These are phyloP conservation scores for Irpex sp. DNA, from an alignment of 1,284 basidiomycete species.

Conservation along the genomic window DNA sequence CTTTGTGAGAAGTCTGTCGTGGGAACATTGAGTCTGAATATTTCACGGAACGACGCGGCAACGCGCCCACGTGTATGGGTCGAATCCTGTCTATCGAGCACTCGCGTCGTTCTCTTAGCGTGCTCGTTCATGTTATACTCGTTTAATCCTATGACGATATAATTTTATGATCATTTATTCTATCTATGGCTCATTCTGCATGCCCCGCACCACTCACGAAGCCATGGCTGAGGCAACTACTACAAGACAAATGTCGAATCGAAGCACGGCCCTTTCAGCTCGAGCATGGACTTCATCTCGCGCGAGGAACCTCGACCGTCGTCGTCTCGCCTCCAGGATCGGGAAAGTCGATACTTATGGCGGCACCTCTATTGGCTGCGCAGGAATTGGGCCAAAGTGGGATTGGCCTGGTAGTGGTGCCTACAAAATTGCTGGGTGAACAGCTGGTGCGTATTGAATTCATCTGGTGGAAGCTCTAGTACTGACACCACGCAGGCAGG, in stretches of 20 bases:
- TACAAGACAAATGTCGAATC: background rate
- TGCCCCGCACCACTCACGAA: background rate
- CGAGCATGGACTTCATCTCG: background rate
- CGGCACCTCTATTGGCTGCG: constrained; percentile 1
- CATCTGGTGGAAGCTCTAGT: background rate
- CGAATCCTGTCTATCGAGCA: no score
- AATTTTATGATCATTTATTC: no score
- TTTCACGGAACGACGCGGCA: no score
- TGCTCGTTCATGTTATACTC: no score
- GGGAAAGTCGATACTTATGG: constrained; percentile 2
- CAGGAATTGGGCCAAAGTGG: background rate
- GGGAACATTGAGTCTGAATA: no score
- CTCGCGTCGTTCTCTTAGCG: no score
- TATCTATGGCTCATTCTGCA: no score
- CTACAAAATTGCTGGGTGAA: constrained; percentile 1
- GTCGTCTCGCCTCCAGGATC: background rate
- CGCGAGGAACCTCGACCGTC: background rate
- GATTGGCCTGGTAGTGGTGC: background rate
- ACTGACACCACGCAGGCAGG: background rate
- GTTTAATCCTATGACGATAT: no score
- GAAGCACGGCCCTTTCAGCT: background rate
- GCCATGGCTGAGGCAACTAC: background rate
- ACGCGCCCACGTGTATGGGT: no score
- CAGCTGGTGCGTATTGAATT: background rate
- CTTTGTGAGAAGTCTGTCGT: background rate